phyloP scores from a whole-genome alignment of 1,284 basidiomycete genomes.

The Phaffia rhodozyma region DNA sequence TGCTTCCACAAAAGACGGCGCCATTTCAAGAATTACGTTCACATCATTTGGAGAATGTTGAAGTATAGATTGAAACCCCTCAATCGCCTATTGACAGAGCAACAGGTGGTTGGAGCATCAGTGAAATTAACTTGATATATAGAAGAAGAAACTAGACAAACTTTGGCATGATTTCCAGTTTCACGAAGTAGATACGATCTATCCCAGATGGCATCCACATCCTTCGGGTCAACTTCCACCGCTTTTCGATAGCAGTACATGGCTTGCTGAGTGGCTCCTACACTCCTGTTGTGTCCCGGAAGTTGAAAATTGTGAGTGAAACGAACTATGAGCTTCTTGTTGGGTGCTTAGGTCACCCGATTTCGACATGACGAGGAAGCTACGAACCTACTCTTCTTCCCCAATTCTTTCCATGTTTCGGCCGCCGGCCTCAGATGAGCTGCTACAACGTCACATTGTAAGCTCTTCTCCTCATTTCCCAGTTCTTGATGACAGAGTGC shows the following conservation, averaged over 20 bases:
- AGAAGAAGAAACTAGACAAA: conserved; percentile 25
- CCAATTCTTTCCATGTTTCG: conserved; percentile 78
- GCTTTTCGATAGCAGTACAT: conserved; percentile 85
- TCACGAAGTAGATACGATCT: conserved; percentile 70
- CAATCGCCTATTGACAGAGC: conserved; percentile 47
- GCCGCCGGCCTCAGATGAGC: conserved; percentile 74
- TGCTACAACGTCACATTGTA: conserved; percentile 78
- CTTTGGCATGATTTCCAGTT: conserved; percentile 55
- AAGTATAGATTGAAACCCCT: conserved; percentile 62
- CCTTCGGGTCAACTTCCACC: conserved; percentile 61
- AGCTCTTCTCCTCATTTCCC: conserved; percentile 53
- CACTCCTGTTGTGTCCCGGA: conserved; percentile 39
- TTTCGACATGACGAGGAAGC: not conserved
- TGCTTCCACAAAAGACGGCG: conserved; percentile 61
- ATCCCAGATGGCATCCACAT: conserved; percentile 82
- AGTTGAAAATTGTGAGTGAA: not conserved
- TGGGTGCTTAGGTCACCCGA: not conserved
- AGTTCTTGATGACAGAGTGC: conserved; percentile 64
- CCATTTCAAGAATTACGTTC: conserved; percentile 63
- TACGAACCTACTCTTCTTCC: conserved; percentile 52
- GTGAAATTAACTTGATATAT: not conserved
- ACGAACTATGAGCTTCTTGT: not conserved
- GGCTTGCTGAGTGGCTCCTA: conserved; percentile 68
- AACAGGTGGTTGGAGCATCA: not conserved
- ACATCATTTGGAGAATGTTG: conserved; percentile 69